Conservation (phyloP, 352 stramenopile species). For the Pilasporangium apinafurcum region DNA sequence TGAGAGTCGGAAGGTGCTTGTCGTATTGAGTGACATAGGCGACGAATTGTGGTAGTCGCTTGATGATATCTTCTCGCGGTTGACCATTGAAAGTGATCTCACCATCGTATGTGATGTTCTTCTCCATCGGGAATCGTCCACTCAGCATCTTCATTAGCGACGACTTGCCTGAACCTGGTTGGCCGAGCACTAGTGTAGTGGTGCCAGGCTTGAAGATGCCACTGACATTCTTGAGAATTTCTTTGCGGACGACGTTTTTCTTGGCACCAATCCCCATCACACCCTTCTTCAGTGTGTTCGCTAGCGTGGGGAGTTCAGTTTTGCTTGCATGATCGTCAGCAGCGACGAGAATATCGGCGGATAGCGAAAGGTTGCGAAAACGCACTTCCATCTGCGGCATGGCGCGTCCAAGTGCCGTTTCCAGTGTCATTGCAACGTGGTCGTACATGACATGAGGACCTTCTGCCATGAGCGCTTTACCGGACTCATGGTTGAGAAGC, state of each 20-base stretch:
- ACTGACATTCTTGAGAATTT: slow-evolving; percentile 42
- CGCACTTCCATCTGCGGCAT: slow-evolving; percentile 45
- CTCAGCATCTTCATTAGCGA: slow-evolving; percentile 27
- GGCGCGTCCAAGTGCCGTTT: slow-evolving; percentile 23
- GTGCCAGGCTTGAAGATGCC: slow-evolving; percentile 35
- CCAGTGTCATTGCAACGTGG: slow-evolving; percentile 19
- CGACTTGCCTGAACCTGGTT: slow-evolving; percentile 27
- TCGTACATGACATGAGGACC: slow-evolving; percentile 25
- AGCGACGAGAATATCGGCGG: slow-evolving; percentile 18
- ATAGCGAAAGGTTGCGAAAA: too few species aligned
- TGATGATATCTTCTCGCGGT: slow-evolving; percentile 13
- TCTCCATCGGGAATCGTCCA: slow-evolving; percentile 33
- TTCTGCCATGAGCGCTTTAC: slow-evolving; percentile 21
- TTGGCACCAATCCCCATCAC: slow-evolving; percentile 20
- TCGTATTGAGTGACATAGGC: slow-evolving; percentile 56
- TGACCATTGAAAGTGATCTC: slow-evolving; percentile 45
- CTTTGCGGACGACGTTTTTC: slow-evolving; percentile 32
- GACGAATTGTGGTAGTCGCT: slow-evolving; percentile 28
- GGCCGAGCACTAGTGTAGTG: slow-evolving; percentile 27
- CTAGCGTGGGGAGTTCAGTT: slow-evolving; percentile 31
- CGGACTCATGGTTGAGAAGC: slow-evolving; percentile 12
- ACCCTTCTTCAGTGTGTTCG: slow-evolving; percentile 27
- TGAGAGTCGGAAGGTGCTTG: slow-evolving; percentile 94
- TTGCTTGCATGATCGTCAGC: slow-evolving; percentile 9
- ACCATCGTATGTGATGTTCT: slow-evolving; percentile 25